Evolutionary conservation across 2,329 filamentous ascomycete genomes (phyloP), one percentile per base, ranked within the genome.

Genomic region (Ilyonectria robusta): DNA sequence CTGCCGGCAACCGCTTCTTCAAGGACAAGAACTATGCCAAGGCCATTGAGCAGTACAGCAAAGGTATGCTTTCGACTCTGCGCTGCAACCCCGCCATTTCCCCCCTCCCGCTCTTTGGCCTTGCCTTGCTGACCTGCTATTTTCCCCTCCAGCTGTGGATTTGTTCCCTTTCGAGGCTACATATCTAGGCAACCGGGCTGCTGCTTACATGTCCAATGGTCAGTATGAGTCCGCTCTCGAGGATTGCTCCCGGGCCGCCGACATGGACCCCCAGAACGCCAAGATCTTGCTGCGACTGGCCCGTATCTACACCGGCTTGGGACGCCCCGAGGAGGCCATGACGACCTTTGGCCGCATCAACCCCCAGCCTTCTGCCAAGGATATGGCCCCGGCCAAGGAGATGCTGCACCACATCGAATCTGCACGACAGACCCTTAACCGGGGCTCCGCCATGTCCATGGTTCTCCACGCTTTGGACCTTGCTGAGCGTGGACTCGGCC

Each of bases 1-100:
- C 93, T 75, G 90, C 93, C 2, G 96, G 96, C 66, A 99, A 99
- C 84, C 96, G 96, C 78, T 95, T 94, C 78, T 99, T 98, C 88
- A 98, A 98, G 85, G 93, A 95, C 70, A 94, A 92, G 79, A 93
- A 98, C 77, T 99, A 95, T 81, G 84, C 87, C 67, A 92, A 93
- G 78, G 95, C 96, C 26, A 95, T 98, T 79, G 89, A 93, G 73
- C 94, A 98, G 81, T 99, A 98, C 81, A 94, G 93, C 74, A 97
- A 97, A 89, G 95, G 95, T 97, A 86, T 78, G 80, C 67, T 40
- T 57, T 37, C 31, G 48, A 59, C 31, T 33, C 29, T 47, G 61
- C 35, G 50, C 57, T 40, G n/a, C 29, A 29, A 23, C 59, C 59
- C 29, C 17, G 37, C 57, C 33, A 33, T 42, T 19, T 61, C 48